These are phyloP conservation scores for Phellinidium pouzarii DNA, from an alignment of 1,284 basidiomycete species.

Conservation along the genomic window DNA sequence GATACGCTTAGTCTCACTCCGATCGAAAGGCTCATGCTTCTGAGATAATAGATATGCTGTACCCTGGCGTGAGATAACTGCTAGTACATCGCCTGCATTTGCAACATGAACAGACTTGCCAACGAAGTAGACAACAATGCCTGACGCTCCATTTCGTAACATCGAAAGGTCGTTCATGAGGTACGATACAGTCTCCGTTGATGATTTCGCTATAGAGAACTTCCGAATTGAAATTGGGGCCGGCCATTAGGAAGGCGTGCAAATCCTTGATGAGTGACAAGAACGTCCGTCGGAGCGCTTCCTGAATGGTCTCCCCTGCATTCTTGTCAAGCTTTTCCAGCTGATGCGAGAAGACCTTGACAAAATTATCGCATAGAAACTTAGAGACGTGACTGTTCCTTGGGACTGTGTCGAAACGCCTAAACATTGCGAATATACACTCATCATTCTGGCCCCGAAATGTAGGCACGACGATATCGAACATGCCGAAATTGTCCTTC, in stretches of 20 bases:
- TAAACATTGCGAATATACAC: slow-evolving; percentile 97
- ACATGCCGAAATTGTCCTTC: slow-evolving; percentile 77
- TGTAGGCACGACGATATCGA: slow-evolving; percentile 88
- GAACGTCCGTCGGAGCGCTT: slow-evolving; percentile 84
- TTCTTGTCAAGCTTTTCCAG: slow-evolving; percentile 45
- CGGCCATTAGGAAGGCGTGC: slow-evolving; percentile 55
- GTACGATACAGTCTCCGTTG: slow-evolving; percentile 29
- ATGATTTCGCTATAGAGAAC: slow-evolving; percentile 57
- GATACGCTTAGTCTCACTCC: slow-evolving; percentile 80
- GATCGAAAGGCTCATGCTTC: slow-evolving; percentile 89
- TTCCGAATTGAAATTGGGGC: slow-evolving; percentile 45
- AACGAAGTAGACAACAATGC: slow-evolving; percentile 81
- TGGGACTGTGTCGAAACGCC: slow-evolving; percentile 60
- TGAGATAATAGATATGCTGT: slow-evolving; percentile 71
- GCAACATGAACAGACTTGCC: slow-evolving; percentile 84
- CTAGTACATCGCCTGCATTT: slow-evolving; percentile 86
- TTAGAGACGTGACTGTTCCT: slow-evolving; percentile 65
- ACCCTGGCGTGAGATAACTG: slow-evolving; percentile 83
- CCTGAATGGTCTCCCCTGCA: slow-evolving; percentile 51
- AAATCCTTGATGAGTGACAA: slow-evolving; percentile 76
- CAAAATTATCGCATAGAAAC: slow-evolving; percentile 78
- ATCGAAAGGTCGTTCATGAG: slow-evolving; percentile 36
- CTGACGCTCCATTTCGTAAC: slow-evolving; percentile 75
- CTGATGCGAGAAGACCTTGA: slow-evolving; percentile 52
- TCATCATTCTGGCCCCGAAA: slow-evolving; percentile 77